Conservation (phyloP, 1,139 yeast species). For the Yamadazyma jaroonii region DNA sequence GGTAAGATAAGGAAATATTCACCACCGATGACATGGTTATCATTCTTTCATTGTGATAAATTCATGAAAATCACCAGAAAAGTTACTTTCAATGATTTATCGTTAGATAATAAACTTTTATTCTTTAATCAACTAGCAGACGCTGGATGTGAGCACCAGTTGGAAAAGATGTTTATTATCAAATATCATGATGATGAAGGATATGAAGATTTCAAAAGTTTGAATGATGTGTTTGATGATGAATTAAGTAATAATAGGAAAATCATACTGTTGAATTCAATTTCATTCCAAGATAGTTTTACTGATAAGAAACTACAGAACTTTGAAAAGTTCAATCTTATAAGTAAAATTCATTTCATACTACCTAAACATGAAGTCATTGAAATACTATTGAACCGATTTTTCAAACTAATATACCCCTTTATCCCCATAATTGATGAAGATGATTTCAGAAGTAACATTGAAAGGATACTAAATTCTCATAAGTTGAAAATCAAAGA, state of each 20-base stretch:
- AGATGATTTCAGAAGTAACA: conserved; percentile 16
- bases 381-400: conserved; percentile 43
- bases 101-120: conserved; percentile 4
- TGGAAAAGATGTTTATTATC: conserved; percentile 6
- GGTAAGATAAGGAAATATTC: conserved; percentile 6
- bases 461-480: conserved; percentile 1
- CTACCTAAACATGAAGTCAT: conserved; percentile 38
- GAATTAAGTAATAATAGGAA: background rate
- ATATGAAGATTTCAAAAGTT: conserved; percentile 7
- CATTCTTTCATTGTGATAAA: conserved; percentile 6
- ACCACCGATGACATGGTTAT: conserved; percentile 10
- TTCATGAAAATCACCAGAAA: conserved; percentile 1
- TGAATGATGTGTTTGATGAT: conserved; percentile 4
- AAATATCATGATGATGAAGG: conserved; percentile 14
- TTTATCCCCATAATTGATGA: conserved; percentile 51
- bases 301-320: background rate
- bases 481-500: conserved; percentile 17
- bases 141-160: conserved; percentile 5
- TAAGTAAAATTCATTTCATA: conserved; percentile 33
- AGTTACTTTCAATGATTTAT: conserved; percentile 1
- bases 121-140: conserved; percentile 10
- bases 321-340: conserved; percentile 11
- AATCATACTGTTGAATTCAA: conserved; percentile 7
- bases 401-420: conserved; percentile 43
- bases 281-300: conserved; percentile 1